These are phyloP conservation scores for Trypanosoma boissoni DNA, from an alignment of 208 protist genomes.

Conservation along the genomic window DNA sequence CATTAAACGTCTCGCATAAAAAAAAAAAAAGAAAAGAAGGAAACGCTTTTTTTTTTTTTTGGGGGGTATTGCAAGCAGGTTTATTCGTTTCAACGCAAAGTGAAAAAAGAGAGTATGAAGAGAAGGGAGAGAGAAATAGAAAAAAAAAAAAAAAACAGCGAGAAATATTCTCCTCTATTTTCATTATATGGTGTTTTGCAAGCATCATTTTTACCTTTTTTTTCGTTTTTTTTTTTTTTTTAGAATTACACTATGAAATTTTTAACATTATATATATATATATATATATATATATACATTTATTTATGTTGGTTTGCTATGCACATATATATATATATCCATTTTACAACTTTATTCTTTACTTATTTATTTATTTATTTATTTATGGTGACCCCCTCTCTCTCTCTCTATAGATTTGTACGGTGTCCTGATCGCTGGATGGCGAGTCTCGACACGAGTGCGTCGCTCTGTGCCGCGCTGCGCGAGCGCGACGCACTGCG, in stretches of 20 bases:
- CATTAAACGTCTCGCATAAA: slow-evolving; percentile 87
- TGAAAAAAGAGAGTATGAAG: no score
- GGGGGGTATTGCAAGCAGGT: not conserved
- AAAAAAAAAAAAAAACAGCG: no score
- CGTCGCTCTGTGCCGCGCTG: not conserved
- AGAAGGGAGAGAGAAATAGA: no score
- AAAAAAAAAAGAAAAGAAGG: not conserved
- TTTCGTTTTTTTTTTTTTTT: no score
- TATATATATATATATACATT: no score
- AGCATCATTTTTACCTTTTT: no score
- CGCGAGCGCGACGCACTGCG: slow-evolving; percentile 27
- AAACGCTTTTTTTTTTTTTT: slow-evolving; percentile 7
- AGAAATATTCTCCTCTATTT: no score
- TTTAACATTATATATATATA: no score
- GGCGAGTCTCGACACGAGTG: not conserved
- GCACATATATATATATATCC: not conserved
- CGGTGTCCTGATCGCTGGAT: not conserved
- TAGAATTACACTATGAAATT: no score
- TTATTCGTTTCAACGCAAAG: no score
- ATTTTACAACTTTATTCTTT: not conserved
- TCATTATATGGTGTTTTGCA: no score
- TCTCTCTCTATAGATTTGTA: not conserved
- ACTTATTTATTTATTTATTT: slow-evolving; percentile 2
- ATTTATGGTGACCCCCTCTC: not conserved
- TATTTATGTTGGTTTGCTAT: not conserved